These are phyloP conservation scores for Orbilia oligospora DNA, from an alignment of 2,329 filamentous ascomycete species.

Conservation along the genomic window DNA sequence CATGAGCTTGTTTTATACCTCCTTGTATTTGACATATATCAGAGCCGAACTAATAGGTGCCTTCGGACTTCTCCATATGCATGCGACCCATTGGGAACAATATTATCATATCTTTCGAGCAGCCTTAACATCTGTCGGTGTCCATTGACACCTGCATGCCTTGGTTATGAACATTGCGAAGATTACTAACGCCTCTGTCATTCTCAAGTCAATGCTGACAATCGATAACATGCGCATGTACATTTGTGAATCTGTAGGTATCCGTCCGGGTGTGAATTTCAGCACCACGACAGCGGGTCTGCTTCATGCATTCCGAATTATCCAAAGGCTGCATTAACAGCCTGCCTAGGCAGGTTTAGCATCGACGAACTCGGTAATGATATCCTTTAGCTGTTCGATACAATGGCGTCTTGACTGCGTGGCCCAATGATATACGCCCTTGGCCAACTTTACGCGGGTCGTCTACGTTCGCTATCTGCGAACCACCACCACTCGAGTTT, in stretches of 20 bases:
- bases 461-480: slow-evolving; percentile 59
- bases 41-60: not conserved
- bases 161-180: not conserved
- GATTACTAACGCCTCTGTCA: slow-evolving; percentile 24
- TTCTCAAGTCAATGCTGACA: slow-evolving; percentile 13
- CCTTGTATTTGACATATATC: too few species aligned
- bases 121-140: not conserved
- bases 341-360: slow-evolving; percentile 35
- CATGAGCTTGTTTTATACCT: not conserved
- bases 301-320: slow-evolving; percentile 21
- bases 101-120: not conserved
- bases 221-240: slow-evolving; percentile 4
- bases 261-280: not conserved
- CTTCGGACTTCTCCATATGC: slow-evolving; percentile 8
- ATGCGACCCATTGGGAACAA: not conserved
- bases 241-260: slow-evolving; percentile 16
- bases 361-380: slow-evolving; percentile 41
- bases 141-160: not conserved
- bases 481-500: slow-evolving; percentile 30
- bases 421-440: slow-evolving; percentile 47
- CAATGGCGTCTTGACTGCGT: slow-evolving; percentile 9
- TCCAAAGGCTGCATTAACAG: slow-evolving; percentile 14
- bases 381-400: slow-evolving; percentile 29
- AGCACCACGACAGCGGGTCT: slow-evolving; percentile 1
- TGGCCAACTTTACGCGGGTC: slow-evolving; percentile 36